Base-by-base conservation (phyloP, 768 basidiomycete species). In the Lactarius deliciosus region DNA sequence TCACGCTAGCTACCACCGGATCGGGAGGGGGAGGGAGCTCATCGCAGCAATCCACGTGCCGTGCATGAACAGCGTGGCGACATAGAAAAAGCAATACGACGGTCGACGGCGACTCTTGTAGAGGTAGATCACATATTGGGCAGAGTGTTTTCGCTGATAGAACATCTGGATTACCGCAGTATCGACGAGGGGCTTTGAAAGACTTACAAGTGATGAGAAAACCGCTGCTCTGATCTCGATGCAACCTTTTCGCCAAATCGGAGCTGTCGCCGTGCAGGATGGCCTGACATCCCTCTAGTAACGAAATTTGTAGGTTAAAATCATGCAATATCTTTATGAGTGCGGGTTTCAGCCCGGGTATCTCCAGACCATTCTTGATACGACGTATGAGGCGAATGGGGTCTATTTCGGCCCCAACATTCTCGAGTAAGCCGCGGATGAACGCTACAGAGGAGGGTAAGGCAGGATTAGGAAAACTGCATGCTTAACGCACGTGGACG, bases 311-410 rank as follows among this genome's bases (percentile, higher is more conserved):
- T 8, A 98, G 79, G 73, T 98, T 94, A 74, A 96, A 97, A 73
- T 97, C 96, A 69, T 96, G 94, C 59, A 99, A 78, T 62, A 99
- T 98, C 83, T 97, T 98, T 79, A 98, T 92, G 40, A 98, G 78
- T 5, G 96, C 95, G 59, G 89, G 88, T 75, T 97, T 96, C 65
- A 99, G 81, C 1, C 96, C 96, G 0, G 94, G 94, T 56, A 99
- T 98, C 77, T 98, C 95, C 3, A 98, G 81, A 2, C 97, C 96
- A 71, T 98, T 94, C 79, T 91, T 90, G 77, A 99, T 98, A 11
- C 96, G 87, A 3, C 94, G 86, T 58, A 99, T 96, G 61, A 99
- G 82, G 1, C 94, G 86, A 64, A 98, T 90, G 4, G 97, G 96
- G 73, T 96, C 91, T 72, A 98, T 97, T 72, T 98, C 95, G 1